Evolutionary conservation across 768 basidiomycete species (phyloP).

Genomic region (Xerocomellus amylosporus): DNA sequence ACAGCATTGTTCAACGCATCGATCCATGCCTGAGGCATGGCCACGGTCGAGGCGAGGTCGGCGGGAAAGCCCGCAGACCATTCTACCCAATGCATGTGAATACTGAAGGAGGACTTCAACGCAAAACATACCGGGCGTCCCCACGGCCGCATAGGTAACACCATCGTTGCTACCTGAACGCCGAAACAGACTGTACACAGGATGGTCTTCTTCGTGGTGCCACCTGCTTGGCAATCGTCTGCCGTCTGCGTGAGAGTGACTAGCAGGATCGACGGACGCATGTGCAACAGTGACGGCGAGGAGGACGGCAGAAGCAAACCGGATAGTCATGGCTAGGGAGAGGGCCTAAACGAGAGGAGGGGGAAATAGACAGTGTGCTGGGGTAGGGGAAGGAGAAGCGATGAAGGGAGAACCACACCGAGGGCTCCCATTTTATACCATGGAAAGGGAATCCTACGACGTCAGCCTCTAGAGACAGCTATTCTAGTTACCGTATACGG

Average conservation of each 20-base stretch:
- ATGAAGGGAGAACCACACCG: constrained; percentile 1
- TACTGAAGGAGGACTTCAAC: neutral
- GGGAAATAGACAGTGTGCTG: constrained; percentile 18
- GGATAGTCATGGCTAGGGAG: constrained; percentile 23
- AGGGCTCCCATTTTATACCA: constrained; percentile 27
- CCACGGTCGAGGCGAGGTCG: constrained; percentile 43
- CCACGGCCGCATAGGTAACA: constrained; percentile 49
- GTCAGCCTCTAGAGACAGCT: constrained; percentile 28
- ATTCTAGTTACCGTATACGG: constrained; percentile 19
- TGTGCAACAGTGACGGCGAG: constrained; percentile 23
- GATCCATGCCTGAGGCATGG: constrained; percentile 67
- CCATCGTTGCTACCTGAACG: constrained; percentile 48
- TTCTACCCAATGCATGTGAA: constrained; percentile 34
- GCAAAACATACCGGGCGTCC: constrained; percentile 50
- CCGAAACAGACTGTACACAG: constrained; percentile 59
- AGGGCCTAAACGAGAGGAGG: constrained; percentile 43
- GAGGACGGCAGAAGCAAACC: constrained; percentile 24
- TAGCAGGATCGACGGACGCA: constrained; percentile 19
- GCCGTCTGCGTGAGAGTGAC: constrained; percentile 18
- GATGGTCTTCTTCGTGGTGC: constrained; percentile 63
- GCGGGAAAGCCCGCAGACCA: constrained; percentile 65
- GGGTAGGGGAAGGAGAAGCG: constrained; percentile 4
- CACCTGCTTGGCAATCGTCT: constrained; percentile 40
- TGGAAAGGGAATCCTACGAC: constrained; percentile 12
- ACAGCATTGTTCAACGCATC: constrained; percentile 68